Percentiles rank a stretch among this genome's conserved stretches.
Conservation (phyloP, 495 filamentous ascomycete genomes). For the Amorphotheca resinae region DNA sequence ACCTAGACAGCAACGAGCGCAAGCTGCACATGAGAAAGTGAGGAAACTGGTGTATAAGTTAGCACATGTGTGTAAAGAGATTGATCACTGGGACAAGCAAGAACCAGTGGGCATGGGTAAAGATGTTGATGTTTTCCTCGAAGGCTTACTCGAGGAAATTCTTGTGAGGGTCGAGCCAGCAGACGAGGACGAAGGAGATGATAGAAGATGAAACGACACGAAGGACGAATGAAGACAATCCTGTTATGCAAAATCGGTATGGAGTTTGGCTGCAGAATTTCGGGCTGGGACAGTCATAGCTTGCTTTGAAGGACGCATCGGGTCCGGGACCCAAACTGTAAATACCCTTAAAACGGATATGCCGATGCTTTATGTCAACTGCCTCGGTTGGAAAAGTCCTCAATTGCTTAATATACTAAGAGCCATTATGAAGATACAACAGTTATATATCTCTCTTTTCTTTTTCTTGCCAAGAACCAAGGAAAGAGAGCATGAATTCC, state of each 20-base stretch:
- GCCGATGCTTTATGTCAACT: background rate
- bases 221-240: background rate
- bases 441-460: no score
- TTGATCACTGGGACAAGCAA: slow-evolving; percentile 73
- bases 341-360: slow-evolving; percentile 1
- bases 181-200: slow-evolving; percentile 47
- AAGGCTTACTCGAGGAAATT: slow-evolving; percentile 88
- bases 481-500: no score
- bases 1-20: slow-evolving; percentile 46
- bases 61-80: slow-evolving; percentile 65
- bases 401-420: no score
- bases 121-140: slow-evolving; percentile 73
- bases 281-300: background rate
- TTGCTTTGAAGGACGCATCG: background rate
- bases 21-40: slow-evolving; percentile 71
- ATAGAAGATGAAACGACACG: slow-evolving; percentile 6
- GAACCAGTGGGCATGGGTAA: slow-evolving; percentile 85
- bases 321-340: background rate
- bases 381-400: background rate
- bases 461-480: no score
- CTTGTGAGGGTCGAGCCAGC: slow-evolving; percentile 82
- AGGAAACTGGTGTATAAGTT: slow-evolving; percentile 65
- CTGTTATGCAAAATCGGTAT: background rate
- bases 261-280: background rate
- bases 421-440: no score